Percentiles rank a stretch among this genome's conserved stretches.
Evolutionary conservation across 192 early-diverging fungal genomes (phyloP).

Genomic region (Funneliformis geosporum): DNA sequence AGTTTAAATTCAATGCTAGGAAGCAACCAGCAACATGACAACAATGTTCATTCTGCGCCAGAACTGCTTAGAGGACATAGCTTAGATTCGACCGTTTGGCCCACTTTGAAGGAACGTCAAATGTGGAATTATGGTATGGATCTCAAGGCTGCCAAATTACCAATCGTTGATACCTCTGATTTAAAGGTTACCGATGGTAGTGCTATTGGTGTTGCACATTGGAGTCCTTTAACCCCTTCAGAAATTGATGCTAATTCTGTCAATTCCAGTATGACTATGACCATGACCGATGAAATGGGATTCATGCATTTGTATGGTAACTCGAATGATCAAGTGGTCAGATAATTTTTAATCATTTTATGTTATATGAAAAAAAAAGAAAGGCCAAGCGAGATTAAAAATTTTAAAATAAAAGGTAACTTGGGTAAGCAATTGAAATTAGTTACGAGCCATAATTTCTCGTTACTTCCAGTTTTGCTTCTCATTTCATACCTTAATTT

Average conservation of each 20-base stretch:
- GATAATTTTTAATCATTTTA: slow-evolving; percentile 11
- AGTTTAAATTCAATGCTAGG: not conserved
- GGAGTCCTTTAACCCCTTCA: slow-evolving; percentile 4
- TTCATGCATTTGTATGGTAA: slow-evolving; percentile 18
- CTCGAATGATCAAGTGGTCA: slow-evolving; percentile 23
- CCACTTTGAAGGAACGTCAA: slow-evolving; percentile 13
- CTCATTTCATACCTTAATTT: not conserved
- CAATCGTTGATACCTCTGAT: slow-evolving; percentile 1
- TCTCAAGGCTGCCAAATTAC: slow-evolving; percentile 16
- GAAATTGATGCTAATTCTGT: not conserved
- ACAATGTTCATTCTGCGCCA: slow-evolving; percentile 7
- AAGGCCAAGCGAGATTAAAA: slow-evolving; percentile 7
- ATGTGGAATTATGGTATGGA: slow-evolving; percentile 29
- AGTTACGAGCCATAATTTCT: not conserved
- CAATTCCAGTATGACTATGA: slow-evolving; percentile 12
- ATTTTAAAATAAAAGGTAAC: not conserved
- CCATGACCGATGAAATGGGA: slow-evolving; percentile 13
- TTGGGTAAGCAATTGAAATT: slow-evolving; percentile 1
- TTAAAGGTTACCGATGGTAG: slow-evolving; percentile 4
- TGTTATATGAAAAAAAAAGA: slow-evolving; percentile 3
- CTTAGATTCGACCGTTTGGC: slow-evolving; percentile 23
- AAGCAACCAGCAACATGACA: slow-evolving; percentile 10
- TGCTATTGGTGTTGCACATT: slow-evolving; percentile 14
- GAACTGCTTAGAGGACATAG: slow-evolving; percentile 13
- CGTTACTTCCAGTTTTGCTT: not conserved